Conservation (phyloP, 2,329 filamentous ascomycete species). For the Penicillium capsulatum region DNA sequence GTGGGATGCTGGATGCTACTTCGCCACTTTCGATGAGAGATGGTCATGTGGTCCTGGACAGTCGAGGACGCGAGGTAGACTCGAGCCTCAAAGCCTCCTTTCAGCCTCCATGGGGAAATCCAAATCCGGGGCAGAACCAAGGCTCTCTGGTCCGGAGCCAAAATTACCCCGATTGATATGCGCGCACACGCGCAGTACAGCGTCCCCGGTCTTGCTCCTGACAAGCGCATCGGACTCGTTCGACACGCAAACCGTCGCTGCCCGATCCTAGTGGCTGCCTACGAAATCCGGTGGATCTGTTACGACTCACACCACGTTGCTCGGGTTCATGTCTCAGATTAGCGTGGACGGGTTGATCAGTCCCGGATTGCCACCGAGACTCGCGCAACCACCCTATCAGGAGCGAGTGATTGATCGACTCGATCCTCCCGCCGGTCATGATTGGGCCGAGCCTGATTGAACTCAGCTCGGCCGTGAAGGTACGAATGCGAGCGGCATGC, state of each 20-base stretch:
- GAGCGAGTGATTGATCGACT: constrained; percentile 2
- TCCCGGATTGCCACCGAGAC: constrained; percentile 5
- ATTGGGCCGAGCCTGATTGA: constrained; percentile 7
- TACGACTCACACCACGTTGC: constrained; percentile 7
- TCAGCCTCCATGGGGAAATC: too few species aligned
- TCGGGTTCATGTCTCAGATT: constrained; percentile 7
- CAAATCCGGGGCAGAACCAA: too few species aligned
- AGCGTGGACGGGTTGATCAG: constrained; percentile 5
- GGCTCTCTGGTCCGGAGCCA: too few species aligned
- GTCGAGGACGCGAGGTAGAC: too few species aligned
- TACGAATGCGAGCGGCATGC: constrained; percentile 5
- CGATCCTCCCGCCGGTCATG: neutral
- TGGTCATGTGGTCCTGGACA: too few species aligned
- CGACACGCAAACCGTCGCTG: neutral
- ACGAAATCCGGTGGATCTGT: neutral
- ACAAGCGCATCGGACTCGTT: too few species aligned
- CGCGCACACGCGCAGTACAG: too few species aligned
- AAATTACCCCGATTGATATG: too few species aligned
- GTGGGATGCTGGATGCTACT: too few species aligned
- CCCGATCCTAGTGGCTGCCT: neutral
- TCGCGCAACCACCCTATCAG: constrained; percentile 10
- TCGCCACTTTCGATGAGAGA: too few species aligned
- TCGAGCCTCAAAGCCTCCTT: too few species aligned
- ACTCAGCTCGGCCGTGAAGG: constrained; percentile 6
- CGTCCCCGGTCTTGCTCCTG: too few species aligned